phyloP scores from a whole-genome alignment of 1,284 basidiomycete species.

The Sanghuangporus sanghuang region DNA sequence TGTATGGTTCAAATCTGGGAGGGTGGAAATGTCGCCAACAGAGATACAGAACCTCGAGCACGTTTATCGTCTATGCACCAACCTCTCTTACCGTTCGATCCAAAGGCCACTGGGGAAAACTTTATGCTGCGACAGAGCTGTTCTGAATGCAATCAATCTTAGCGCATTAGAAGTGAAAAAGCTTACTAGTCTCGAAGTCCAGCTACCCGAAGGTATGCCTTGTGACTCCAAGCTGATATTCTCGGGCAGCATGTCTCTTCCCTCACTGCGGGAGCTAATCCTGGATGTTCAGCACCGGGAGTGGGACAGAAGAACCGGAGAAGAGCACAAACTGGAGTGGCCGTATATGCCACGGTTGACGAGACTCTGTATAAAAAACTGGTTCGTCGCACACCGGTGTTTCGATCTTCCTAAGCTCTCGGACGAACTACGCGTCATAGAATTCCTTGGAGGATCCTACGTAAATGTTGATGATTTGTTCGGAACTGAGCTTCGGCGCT shows the following conservation, averaged over 20 bases:
- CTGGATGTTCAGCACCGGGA: background rate
- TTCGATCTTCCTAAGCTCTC: background rate
- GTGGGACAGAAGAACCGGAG: background rate
- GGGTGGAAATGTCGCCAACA: background rate
- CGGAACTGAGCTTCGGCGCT: background rate
- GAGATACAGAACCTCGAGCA: background rate
- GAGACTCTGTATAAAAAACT: background rate
- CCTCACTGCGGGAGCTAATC: background rate
- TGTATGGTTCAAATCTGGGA: background rate
- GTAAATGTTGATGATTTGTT: background rate
- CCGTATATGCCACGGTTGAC: background rate
- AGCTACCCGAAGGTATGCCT: no score
- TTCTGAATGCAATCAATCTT: background rate
- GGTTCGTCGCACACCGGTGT: background rate
- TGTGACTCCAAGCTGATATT: background rate
- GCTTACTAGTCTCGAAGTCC: background rate
- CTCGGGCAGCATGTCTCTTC: background rate
- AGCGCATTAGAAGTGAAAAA: background rate
- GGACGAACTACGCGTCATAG: background rate
- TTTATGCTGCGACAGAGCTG: background rate
- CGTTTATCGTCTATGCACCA: background rate
- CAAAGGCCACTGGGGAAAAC: background rate
- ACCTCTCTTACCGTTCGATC: background rate
- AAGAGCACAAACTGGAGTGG: background rate
- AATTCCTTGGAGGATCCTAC: background rate